Conservation (phyloP, 345 rosid species). For the Linum trigynum region DNA sequence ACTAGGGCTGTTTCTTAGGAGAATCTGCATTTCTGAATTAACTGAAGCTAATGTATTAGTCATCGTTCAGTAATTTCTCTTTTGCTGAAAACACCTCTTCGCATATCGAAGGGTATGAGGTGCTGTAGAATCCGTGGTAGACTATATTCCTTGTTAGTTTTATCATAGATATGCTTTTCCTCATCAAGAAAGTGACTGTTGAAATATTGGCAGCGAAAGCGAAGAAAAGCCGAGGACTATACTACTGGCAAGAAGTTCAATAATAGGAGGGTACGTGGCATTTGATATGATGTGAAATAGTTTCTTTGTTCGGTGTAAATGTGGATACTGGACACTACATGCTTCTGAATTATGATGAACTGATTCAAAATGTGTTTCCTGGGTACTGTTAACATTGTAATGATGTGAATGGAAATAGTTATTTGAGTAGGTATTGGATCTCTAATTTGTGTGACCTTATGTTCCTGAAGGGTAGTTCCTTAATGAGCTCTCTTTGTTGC, state of each 20-base stretch:
- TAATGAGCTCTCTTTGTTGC: too few relatives aligned
- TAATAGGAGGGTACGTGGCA: conserved; percentile 54
- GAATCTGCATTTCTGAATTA: background rate
- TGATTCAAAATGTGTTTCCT: background rate
- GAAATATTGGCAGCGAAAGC: conserved; percentile 54
- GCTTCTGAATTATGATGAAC: background rate
- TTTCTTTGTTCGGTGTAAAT: background rate
- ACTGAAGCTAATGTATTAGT: background rate
- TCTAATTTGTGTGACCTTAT: too few relatives aligned
- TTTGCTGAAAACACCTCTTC: background rate
- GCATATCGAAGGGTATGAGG: background rate
- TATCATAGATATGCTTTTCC: background rate
- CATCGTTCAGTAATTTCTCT: background rate
- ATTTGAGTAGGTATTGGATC: too few relatives aligned
- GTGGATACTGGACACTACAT: background rate
- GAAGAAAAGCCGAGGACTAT: conserved; percentile 72
- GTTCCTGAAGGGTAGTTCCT: too few relatives aligned
- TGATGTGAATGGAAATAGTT: too few relatives aligned
- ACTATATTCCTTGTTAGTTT: background rate
- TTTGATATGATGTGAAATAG: background rate
- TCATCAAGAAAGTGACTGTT: conserved; percentile 5
- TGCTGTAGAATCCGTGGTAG: background rate
- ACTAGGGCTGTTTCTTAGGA: background rate
- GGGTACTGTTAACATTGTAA: too few relatives aligned
- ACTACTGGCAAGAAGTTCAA: conserved; percentile 45